Conservation (phyloP, 2,329 filamentous ascomycete species). For the Alternaria ventricosa region DNA sequence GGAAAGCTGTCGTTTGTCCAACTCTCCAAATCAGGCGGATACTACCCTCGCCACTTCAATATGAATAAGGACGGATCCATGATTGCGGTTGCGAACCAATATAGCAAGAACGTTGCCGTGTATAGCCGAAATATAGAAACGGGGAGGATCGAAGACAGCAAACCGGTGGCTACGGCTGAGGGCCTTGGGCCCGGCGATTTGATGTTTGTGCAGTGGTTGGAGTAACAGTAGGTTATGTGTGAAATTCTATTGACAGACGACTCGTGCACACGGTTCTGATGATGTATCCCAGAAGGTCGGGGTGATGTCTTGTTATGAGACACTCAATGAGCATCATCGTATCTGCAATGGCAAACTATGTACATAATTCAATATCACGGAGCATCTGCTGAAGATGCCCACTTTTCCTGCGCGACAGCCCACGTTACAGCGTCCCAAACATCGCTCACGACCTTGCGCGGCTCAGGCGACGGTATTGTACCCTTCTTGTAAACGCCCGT, state of each 20-base stretch:
- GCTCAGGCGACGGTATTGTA: slow-evolving; percentile 63
- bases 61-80: slow-evolving; percentile 69
- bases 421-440: slow-evolving; percentile 79
- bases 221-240: background rate
- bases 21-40: slow-evolving; percentile 68
- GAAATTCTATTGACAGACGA: background rate
- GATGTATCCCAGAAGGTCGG: background rate
- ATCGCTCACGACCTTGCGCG: slow-evolving; percentile 72
- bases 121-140: slow-evolving; percentile 65
- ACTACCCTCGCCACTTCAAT: slow-evolving; percentile 70
- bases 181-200: slow-evolving; percentile 25
- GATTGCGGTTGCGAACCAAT: slow-evolving; percentile 71
- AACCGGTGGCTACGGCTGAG: slow-evolving; percentile 43
- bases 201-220: slow-evolving; percentile 27
- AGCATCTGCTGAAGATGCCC: slow-evolving; percentile 32
- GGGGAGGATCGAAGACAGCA: slow-evolving; percentile 62
- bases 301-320: background rate
- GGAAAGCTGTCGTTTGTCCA: slow-evolving; percentile 64
- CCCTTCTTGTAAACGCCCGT: slow-evolving; percentile 76
- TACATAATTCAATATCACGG: background rate
- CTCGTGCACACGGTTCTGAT: background rate
- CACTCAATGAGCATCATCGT: background rate
- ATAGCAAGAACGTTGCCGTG: slow-evolving; percentile 65
- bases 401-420: slow-evolving; percentile 66
- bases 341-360: background rate